These are phyloP conservation scores for Trypanosoma boissoni DNA, from an alignment of 208 protist species.

Conservation along the genomic window DNA sequence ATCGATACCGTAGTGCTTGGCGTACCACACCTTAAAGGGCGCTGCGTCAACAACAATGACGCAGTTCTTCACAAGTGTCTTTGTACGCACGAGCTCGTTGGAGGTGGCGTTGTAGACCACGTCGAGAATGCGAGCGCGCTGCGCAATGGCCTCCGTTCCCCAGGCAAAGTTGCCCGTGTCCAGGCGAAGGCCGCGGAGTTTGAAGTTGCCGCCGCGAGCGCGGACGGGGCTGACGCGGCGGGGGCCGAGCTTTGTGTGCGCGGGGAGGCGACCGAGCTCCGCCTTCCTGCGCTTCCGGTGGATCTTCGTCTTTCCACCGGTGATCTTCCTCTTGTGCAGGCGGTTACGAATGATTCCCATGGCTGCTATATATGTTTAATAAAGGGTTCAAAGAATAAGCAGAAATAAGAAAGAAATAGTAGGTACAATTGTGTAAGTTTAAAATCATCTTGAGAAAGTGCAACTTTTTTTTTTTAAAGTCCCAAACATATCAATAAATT, in stretches of 20 bases:
- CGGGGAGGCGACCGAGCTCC: constrained; percentile 96
- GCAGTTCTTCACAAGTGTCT: constrained; percentile 99
- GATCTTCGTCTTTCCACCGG: constrained; percentile 95
- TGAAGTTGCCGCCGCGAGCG: constrained; percentile 97
- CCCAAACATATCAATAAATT: not conserved
- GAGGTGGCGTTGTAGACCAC: constrained; percentile 99
- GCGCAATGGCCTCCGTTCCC: constrained; percentile 86
- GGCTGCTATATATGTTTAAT: constrained; percentile 18
- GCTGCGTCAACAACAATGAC: constrained; percentile 97
- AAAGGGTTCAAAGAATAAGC: constrained; percentile 10
- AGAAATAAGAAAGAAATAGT: constrained; percentile 24
- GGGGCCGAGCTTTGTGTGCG: constrained; percentile 96
- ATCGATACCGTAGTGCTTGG: constrained; percentile 96
- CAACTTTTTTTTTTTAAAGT: constrained; percentile 4
- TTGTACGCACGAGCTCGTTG: constrained; percentile 99
- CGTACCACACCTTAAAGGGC: constrained; percentile 98
- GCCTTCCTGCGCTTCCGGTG: constrained; percentile 96
- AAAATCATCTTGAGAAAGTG: constrained; percentile 2
- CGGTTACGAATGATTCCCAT: constrained; percentile 98
- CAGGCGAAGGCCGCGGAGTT: constrained; percentile 98
- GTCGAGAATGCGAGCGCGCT: constrained; percentile 95
- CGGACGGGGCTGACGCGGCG: constrained; percentile 94
- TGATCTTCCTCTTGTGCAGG: constrained; percentile 97
- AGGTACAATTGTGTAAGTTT: not conserved
- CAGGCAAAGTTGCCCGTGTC: constrained; percentile 99